Evolutionary conservation across 2,329 filamentous ascomycete species (phyloP).

Genomic region (Aspergillus caelatus): DNA sequence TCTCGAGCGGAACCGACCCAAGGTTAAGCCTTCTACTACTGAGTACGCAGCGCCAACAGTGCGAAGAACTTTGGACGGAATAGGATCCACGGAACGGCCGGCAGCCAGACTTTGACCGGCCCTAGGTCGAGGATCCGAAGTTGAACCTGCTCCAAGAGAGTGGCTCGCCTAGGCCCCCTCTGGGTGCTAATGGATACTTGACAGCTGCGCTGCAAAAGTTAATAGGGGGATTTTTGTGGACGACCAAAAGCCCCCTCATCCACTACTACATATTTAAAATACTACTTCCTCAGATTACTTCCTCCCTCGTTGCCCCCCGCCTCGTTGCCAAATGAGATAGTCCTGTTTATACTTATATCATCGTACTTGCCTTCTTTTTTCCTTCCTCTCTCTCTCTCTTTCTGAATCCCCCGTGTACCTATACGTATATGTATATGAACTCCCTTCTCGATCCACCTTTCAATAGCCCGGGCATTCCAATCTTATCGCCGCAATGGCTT

Average conservation of each 20-base stretch:
- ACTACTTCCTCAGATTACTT: not conserved
- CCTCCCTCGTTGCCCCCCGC: not conserved
- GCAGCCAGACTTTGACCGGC: slow-evolving; percentile 18
- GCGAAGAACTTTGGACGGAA: slow-evolving; percentile 8
- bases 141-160: slow-evolving; percentile 10
- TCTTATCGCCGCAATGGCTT: slow-evolving; percentile 22
- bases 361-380: not conserved
- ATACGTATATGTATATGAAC: not conserved
- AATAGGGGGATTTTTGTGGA: not conserved
- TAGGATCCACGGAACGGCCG: slow-evolving; percentile 8
- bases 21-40: not conserved
- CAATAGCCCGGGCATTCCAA: slow-evolving; percentile 1
- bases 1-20: slow-evolving; percentile 3
- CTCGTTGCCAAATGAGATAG: not conserved
- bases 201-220: slow-evolving; percentile 12
- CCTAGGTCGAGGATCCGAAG: slow-evolving; percentile 9
- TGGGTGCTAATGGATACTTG: slow-evolving; percentile 12
- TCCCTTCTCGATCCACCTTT: not conserved
- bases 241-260: slow-evolving; percentile 3
- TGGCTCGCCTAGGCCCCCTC: slow-evolving; percentile 12
- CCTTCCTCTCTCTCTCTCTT: too few relatives aligned
- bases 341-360: not conserved
- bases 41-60: not conserved
- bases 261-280: not conserved
- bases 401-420: not conserved